These are phyloP conservation scores for Geranium rotundifolium DNA, from an alignment of 345 rosid species.

Conservation along the genomic window DNA sequence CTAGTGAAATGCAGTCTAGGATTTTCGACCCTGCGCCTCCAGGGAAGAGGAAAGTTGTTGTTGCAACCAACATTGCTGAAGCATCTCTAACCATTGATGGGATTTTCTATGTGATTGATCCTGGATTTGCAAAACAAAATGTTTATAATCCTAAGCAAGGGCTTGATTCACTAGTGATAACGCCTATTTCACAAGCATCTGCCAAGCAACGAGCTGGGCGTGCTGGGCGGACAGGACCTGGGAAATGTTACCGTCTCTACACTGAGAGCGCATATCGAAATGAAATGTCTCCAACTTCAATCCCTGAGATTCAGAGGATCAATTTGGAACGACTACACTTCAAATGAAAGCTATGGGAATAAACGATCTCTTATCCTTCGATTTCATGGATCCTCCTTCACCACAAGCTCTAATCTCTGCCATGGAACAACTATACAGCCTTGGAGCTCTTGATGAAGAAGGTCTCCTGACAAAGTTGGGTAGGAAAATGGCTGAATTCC, in stretches of 20 bases:
- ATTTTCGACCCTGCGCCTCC: conserved; percentile 79
- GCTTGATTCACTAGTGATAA: conserved; percentile 61
- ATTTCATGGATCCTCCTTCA: conserved; percentile 70
- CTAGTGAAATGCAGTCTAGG: conserved; percentile 84
- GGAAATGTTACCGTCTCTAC: conserved; percentile 72
- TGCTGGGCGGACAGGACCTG: conserved; percentile 86
- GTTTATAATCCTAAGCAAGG: conserved; percentile 79
- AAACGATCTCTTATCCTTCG: conserved; percentile 60
- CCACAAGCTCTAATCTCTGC: conserved; percentile 82
- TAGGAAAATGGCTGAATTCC: conserved; percentile 96
- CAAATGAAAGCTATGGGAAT: conserved; percentile 94
- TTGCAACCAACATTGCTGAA: conserved; percentile 82
- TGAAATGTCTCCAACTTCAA: conserved; percentile 70
- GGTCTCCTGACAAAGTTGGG: conserved; percentile 85
- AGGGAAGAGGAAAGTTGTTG: conserved; percentile 76
- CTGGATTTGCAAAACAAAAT: conserved; percentile 76
- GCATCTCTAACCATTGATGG: conserved; percentile 79
- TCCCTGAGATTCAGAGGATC: conserved; percentile 90
- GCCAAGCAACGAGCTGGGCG: conserved; percentile 85
- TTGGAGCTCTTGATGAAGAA: conserved; percentile 87
- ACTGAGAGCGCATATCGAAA: conserved; percentile 71
- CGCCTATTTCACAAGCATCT: conserved; percentile 83
- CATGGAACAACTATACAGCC: conserved; percentile 74
- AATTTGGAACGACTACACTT: conserved; percentile 54
- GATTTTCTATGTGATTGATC: conserved; percentile 70